Evolutionary conservation across 1,284 basidiomycete genomes (phyloP).

Genomic region (Pisolithus thermaeus): DNA sequence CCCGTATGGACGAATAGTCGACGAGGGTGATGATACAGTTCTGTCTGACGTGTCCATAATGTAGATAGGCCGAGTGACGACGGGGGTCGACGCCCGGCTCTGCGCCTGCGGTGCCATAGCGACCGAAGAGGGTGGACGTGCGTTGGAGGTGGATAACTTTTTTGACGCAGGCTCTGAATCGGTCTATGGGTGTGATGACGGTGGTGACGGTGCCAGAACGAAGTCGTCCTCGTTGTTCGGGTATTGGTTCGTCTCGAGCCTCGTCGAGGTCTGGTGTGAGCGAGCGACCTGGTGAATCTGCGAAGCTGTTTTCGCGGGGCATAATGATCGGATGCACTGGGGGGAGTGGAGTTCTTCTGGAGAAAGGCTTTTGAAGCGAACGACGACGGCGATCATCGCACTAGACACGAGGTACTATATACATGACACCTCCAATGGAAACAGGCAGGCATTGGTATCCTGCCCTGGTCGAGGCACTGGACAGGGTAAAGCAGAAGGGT

Average conservation of each 20-base stretch:
- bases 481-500: background rate
- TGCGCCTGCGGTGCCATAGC: constrained; percentile 37
- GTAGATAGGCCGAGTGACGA: constrained; percentile 41
- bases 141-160: constrained; percentile 54
- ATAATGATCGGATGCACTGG: constrained; percentile 19
- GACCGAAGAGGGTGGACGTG: constrained; percentile 38
- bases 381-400: too few species aligned
- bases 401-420: too few species aligned
- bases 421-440: background rate
- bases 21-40: constrained; percentile 57
- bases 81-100: constrained; percentile 62
- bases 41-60: constrained; percentile 48
- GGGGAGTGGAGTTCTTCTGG: background rate
- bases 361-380: background rate
- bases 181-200: constrained; percentile 33
- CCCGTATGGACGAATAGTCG: constrained; percentile 54
- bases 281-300: constrained; percentile 52
- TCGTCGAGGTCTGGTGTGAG: constrained; percentile 50
- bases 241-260: constrained; percentile 16
- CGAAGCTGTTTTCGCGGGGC: constrained; percentile 57
- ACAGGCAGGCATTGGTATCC: background rate
- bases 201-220: background rate
- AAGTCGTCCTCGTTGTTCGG: background rate
- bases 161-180: constrained; percentile 45
- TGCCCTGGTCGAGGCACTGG: background rate